Evolutionary conservation across 2,329 filamentous ascomycete genomes (phyloP), one percentile per base, ranked within the genome.

Genomic region (Beauveria varroae): DNA sequence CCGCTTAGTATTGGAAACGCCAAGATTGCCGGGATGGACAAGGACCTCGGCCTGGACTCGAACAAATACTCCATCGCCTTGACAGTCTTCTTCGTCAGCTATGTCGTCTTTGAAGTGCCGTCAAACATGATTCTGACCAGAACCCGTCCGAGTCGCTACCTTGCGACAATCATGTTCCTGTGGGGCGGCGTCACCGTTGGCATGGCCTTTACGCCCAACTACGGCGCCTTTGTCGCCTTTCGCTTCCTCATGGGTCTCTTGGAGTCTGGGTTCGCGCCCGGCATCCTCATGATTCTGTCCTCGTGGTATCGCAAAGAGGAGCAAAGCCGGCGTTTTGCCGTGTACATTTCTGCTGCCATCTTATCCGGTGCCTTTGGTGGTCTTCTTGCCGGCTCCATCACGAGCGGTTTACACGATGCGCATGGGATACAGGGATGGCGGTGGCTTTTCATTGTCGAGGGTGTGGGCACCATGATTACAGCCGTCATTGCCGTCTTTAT

Each of bases 401-500:
- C 81, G 0, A 40, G 22, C 20, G 46, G 41, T 0, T 84, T 87
- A 79, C 79, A 80, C 24, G 75, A 83, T 22, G 88, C 89, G 85
- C 73, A 82, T 57, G 85, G 83, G 5, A 71, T 85, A 7, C 81
- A 73, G 1, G 81, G 81, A 18, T 85, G 81, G 80, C 77, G 78
- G 7, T 85, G 78, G 83, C 83, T 84, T 60, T 84, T 84, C 63
- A 81, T 87, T 62, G 75, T 87, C 28, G 84, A 88, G 73, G 88
- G 88, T 1, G 74, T 90, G 1, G 76, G 82, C 0, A 90, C 88
- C 0, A 77, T 90, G 3, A 2, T 89, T 1, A 78, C 89, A 7
- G 88, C 86, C 1, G 62, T 87, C 7, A 71, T 77, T 1, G 86
- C 82, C 4, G 89, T 86, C 73, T 90, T 84, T 82, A 79, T 87